Conservation (phyloP, 371 early-diverging fungal species). For the Mucor saturninus region DNA sequence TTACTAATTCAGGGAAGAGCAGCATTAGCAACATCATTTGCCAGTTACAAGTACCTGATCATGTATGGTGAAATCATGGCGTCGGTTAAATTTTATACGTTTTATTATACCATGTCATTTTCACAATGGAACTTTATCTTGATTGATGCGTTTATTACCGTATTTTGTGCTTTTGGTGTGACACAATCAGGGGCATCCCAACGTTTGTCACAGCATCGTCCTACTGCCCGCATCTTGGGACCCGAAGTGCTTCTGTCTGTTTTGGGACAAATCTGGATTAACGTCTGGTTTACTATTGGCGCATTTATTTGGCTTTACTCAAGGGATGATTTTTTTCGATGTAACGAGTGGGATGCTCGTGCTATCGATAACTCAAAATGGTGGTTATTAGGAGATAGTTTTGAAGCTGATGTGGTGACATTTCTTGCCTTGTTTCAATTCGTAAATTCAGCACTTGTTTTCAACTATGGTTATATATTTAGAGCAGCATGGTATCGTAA, state of each 20-base stretch:
- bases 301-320: slow-evolving; percentile 61
- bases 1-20: slow-evolving; percentile 73
- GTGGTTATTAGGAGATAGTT: slow-evolving; percentile 85
- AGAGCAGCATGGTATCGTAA: slow-evolving; percentile 65
- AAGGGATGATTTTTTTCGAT: slow-evolving; percentile 67
- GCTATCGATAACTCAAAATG: slow-evolving; percentile 68
- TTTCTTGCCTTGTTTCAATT: slow-evolving; percentile 66
- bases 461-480: slow-evolving; percentile 71
- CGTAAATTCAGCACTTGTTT: slow-evolving; percentile 62
- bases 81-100: slow-evolving; percentile 56
- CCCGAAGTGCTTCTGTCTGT: slow-evolving; percentile 71
- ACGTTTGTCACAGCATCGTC: slow-evolving; percentile 59
- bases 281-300: slow-evolving; percentile 59
- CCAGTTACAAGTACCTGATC: slow-evolving; percentile 76
- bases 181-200: slow-evolving; percentile 64
- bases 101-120: slow-evolving; percentile 54
- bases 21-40: slow-evolving; percentile 75
- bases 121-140: slow-evolving; percentile 75
- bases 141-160: slow-evolving; percentile 71
- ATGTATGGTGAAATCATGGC: slow-evolving; percentile 79
- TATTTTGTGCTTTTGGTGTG: slow-evolving; percentile 69
- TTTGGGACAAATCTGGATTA: slow-evolving; percentile 69
- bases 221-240: slow-evolving; percentile 76
- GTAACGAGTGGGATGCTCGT: slow-evolving; percentile 71
- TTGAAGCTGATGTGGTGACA: slow-evolving; percentile 65